Evolutionary conservation across 176 grass and related monocot genomes (phyloP).

Genomic region (Carex kokanica): DNA sequence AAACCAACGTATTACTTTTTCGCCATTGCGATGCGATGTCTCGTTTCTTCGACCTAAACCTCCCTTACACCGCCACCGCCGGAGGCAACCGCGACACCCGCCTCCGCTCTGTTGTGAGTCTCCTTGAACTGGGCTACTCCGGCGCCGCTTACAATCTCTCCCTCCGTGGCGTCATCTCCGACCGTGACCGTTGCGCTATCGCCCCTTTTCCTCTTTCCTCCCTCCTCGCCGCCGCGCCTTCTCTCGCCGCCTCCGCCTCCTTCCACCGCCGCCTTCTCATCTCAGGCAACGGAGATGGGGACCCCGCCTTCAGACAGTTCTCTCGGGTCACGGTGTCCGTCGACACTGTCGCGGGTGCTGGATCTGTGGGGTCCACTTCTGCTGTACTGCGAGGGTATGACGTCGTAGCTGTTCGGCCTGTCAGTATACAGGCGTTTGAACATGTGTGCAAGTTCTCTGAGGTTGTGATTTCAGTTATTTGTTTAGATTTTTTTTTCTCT

Average conservation of each 20-base stretch:
- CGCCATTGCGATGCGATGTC: neutral
- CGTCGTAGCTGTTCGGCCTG: slow-evolving; percentile 48
- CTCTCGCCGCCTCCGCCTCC: slow-evolving; percentile 39
- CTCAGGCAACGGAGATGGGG: neutral
- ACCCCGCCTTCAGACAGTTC: slow-evolving; percentile 57
- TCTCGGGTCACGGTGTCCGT: slow-evolving; percentile 61
- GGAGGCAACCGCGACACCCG: slow-evolving; percentile 27
- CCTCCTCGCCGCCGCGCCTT: slow-evolving; percentile 40
- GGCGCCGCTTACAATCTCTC: slow-evolving; percentile 47
- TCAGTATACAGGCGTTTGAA: slow-evolving; percentile 60
- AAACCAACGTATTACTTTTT: too few relatives aligned
- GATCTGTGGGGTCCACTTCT: slow-evolving; percentile 34
- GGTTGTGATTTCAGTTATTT: slow-evolving; percentile 9
- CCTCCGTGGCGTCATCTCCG: slow-evolving; percentile 54
- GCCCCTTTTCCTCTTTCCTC: slow-evolving; percentile 41
- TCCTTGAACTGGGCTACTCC: slow-evolving; percentile 32
- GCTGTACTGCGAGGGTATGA: slow-evolving; percentile 61
- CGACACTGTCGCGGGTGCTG: slow-evolving; percentile 33
- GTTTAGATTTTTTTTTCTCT: too few relatives aligned
- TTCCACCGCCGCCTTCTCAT: slow-evolving; percentile 45
- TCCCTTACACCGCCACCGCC: slow-evolving; percentile 39
- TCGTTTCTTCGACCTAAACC: slow-evolving; percentile 54
- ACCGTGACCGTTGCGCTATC: slow-evolving; percentile 45
- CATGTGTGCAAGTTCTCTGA: slow-evolving; percentile 53
- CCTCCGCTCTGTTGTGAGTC: slow-evolving; percentile 24